phyloP scores from a whole-genome alignment of 2,329 filamentous ascomycete species.

The Colletotrichum orchidophilum region DNA sequence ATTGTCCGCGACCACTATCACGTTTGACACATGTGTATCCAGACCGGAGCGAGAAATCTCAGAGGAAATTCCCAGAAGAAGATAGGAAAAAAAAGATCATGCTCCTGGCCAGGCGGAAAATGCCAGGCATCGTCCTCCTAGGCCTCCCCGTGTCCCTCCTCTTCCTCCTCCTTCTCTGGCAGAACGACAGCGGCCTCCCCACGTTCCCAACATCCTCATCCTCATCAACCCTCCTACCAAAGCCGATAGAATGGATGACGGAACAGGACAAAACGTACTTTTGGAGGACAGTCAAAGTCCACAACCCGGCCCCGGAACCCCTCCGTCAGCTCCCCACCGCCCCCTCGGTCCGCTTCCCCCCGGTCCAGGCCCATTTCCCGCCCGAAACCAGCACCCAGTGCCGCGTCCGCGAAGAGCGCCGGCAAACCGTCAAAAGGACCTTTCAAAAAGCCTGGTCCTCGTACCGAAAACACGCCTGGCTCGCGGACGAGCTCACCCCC shows the following conservation, averaged over 20 bases:
- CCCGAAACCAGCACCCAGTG: constrained; percentile 36
- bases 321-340: constrained; percentile 44
- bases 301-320: constrained; percentile 35
- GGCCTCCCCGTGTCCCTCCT: constrained; percentile 18
- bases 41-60: not conserved
- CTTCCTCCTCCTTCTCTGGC: constrained; percentile 20
- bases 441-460: constrained; percentile 58
- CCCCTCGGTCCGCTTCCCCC: constrained; percentile 41
- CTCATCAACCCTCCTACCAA: not conserved
- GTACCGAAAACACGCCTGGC: constrained; percentile 63
- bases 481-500: constrained; percentile 62
- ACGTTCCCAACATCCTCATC: not conserved
- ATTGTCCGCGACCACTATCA: not conserved
- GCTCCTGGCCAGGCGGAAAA: not conserved
- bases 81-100: not conserved
- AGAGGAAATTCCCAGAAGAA: not conserved
- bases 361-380: constrained; percentile 44
- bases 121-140: not conserved
- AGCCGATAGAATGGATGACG: constrained; percentile 9
- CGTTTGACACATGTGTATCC: not conserved
- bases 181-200: constrained; percentile 3
- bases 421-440: constrained; percentile 49
- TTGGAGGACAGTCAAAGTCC: constrained; percentile 36
- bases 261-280: constrained; percentile 11
- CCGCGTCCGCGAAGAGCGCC: constrained; percentile 39